These are phyloP conservation scores for Podila verticillata DNA, from an alignment of 192 early-diverging fungal species.

Conservation along the genomic window DNA sequence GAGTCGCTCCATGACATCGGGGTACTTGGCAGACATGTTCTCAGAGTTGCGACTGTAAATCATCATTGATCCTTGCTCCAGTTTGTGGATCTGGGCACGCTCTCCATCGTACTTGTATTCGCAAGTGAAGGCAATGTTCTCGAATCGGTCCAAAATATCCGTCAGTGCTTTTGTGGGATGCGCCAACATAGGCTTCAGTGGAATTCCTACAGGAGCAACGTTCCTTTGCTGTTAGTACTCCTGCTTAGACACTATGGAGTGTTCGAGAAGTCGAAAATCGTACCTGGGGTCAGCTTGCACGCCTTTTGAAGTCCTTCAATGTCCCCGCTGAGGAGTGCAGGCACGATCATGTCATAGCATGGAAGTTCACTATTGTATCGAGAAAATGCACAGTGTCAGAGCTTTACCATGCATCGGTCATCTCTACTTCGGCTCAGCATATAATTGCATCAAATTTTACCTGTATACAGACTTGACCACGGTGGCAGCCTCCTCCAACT, in stretches of 20 bases:
- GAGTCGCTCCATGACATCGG: conserved; percentile 87
- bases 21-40: conserved; percentile 92
- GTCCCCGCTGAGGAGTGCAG: conserved; percentile 81
- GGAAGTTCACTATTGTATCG: conserved; percentile 81
- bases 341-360: conserved; percentile 91
- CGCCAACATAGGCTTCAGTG: conserved; percentile 99
- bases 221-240: not conserved
- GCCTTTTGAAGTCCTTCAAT: conserved; percentile 70
- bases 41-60: conserved; percentile 97
- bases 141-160: conserved; percentile 95
- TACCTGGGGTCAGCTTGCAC: conserved; percentile 93
- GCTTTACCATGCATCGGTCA: not conserved
- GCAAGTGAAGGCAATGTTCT: conserved; percentile 92
- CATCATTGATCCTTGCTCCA: conserved; percentile 77
- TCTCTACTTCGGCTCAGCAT: too few relatives aligned
- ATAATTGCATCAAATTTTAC: not conserved
- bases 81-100: conserved; percentile 80
- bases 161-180: conserved; percentile 95
- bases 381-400: not conserved
- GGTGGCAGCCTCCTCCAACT: conserved; percentile 59
- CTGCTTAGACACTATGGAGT: not conserved
- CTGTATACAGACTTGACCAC: conserved; percentile 66
- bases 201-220: conserved; percentile 72
- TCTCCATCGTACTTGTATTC: conserved; percentile 98
- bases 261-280: not conserved